Evolutionary conservation across 2,329 filamentous ascomycete genomes (phyloP), one percentile per base, ranked within the genome.

Genomic region (Nothopassalora personata): DNA sequence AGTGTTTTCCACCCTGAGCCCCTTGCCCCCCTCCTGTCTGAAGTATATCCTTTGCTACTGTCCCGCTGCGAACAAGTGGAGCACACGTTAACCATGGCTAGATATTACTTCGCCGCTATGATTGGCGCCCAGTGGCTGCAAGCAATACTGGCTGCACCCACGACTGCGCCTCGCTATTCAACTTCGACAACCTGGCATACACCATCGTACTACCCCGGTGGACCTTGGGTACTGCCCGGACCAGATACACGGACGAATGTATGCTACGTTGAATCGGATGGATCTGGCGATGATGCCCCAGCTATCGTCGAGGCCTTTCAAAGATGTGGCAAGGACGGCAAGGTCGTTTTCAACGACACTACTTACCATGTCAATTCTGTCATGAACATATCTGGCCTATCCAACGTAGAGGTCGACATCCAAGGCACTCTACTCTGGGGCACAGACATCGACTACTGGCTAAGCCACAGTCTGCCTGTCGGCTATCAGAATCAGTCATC

Each of bases 401-500:
- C 71, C 36, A 77, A 82, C 61, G 74, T 76, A 15, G 75, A 79
- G 34, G 73, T 82, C 50, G 77, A 81, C 57, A 72, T 82, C 51
- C 68, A 74, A 30, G 80, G 80, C 6, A 81, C 73, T 5, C 72
- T 81, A 3, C 64, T 80, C 60, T 77, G 73, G 74, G 64, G 69
- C 34, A 73, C 71, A 0, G 64, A 77, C 53, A 77, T 83, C 8
- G 61, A 72, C 6, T 83, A 83, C 69, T 84, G 81, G 81, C 74
- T 81, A 0, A 73, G 73, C 9, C 73, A 80, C 39, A 81, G 79
- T 5, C 74, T 83, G 60, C 74, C 77, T 0, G 73, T 83, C 7
- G 79, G 77, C 4, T 83, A 81, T 65, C 81, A 84, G 67, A 82
- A 84, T 61, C 81, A 83, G 60, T 79, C 76, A 13, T 80, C 79